Evolutionary conservation across 768 basidiomycete genomes (phyloP), one percentile per base, ranked within the genome.

Genomic region (Lactarius tabidus): DNA sequence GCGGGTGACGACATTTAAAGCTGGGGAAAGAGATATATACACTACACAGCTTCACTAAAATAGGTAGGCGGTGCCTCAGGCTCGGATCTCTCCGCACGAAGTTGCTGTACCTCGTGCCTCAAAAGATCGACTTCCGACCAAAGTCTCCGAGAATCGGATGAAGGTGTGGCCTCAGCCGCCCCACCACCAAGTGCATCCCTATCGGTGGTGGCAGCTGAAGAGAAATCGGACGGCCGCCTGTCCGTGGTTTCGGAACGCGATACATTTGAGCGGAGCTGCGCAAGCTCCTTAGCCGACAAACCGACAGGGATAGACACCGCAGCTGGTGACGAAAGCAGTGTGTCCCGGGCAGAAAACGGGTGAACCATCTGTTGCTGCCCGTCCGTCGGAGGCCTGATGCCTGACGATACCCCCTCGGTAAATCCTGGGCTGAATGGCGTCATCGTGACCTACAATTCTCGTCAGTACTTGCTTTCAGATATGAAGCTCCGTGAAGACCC

Each of bases 111-210:
- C 15, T 69, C 71, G 9, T 68, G 65, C 28, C 71, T 70, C 57
- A 74, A 57, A 53, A 70, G 68, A 59, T 73, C 73, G 10, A 75
- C 72, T 65, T 75, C 75, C 18, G 57, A 55, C n/a, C 53, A 41
- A n/a, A 64, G 54, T 56, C 62, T 38, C 28, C 43, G 56, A 23
- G 63, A 26, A 0, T 59, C 52, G 3, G 41, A 10, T 33, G 20
- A 8, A 6, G 66, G 41, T 15, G 33, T 33, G 18, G 1, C 17
- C 17, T 15, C 38, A 12, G 38, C 9, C 36, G 36, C 10, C 36
- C 5, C 10, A 33, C 33, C 8, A 3, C 33, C 33, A 33, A 33
- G 33, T 17, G 8, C 51, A 9, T 31, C 26, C 17, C 26, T 23
- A 8, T 23, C 56, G 33, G 26, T 26, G 23, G 41, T 41, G 41